A percentile compares a stretch with the other conserved stretches of the same genome.
These are phyloP conservation scores for Trypanosoma scelopori DNA, from an alignment of 208 protist species.

Conservation along the genomic window DNA sequence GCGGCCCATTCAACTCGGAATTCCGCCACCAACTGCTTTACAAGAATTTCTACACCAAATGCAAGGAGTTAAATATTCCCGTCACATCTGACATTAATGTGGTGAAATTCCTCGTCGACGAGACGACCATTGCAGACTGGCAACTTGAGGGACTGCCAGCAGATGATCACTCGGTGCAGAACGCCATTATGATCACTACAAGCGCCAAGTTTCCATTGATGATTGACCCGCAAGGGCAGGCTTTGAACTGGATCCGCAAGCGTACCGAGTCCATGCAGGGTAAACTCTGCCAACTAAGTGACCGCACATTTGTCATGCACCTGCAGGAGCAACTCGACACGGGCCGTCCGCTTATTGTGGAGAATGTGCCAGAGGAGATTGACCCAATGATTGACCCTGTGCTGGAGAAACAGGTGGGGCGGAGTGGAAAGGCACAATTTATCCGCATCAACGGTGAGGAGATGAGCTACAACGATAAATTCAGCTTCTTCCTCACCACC, in stretches of 20 bases:
- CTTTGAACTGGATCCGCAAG: slow-evolving; percentile 95
- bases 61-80: slow-evolving; percentile 89
- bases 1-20: slow-evolving; percentile 98
- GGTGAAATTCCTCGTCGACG: slow-evolving; percentile 95
- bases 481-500: slow-evolving; percentile 97
- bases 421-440: slow-evolving; percentile 80
- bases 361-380: slow-evolving; percentile 97
- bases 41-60: slow-evolving; percentile 93
- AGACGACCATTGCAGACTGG: slow-evolving; percentile 97
- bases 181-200: slow-evolving; percentile 98
- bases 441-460: slow-evolving; percentile 93
- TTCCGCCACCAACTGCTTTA: slow-evolving; percentile 94
- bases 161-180: slow-evolving; percentile 99
- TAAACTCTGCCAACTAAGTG: slow-evolving; percentile 92
- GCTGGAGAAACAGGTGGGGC: slow-evolving; percentile 95
- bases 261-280: slow-evolving; percentile 79
- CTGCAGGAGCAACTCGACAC: slow-evolving; percentile 95
- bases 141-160: slow-evolving; percentile 97
- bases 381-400: slow-evolving; percentile 98
- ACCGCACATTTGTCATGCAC: slow-evolving; percentile 92
- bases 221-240: slow-evolving; percentile 99
- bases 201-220: slow-evolving; percentile 96
- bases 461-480: slow-evolving; percentile 93
- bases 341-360: slow-evolving; percentile 92
- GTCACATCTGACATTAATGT: slow-evolving; percentile 94